Evolutionary conservation across 179 eudicot species (phyloP).

Genomic region (Vitellaria paradoxa): DNA sequence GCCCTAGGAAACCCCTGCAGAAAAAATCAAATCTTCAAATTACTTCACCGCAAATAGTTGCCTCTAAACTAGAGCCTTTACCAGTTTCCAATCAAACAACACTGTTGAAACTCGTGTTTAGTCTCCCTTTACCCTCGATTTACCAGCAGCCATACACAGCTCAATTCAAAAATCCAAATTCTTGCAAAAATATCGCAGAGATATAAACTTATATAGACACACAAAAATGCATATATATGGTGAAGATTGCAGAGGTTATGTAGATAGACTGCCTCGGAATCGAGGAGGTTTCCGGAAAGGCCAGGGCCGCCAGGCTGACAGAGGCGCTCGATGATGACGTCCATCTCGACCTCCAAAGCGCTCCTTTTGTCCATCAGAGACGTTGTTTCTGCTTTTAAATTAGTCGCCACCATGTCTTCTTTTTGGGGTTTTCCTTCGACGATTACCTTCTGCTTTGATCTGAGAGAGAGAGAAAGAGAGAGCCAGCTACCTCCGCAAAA

Average conservation of each 20-base stretch:
- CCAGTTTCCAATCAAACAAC: not conserved
- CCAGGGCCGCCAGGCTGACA: conserved; percentile 71
- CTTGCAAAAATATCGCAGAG: too few relatives aligned
- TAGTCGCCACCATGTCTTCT: conserved; percentile 58
- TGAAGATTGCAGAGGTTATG: not conserved
- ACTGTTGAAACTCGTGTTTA: not conserved
- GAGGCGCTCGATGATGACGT: conserved; percentile 68
- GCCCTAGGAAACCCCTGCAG: conserved; percentile 88
- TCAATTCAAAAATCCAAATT: not conserved
- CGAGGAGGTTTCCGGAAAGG: conserved; percentile 70
- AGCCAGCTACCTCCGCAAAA: too few relatives aligned
- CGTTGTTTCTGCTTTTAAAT: conserved; percentile 75
- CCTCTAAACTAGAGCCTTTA: not conserved
- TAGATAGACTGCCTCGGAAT: conserved; percentile 44
- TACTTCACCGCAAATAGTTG: not conserved
- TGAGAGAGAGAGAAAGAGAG: not conserved
- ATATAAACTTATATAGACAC: not conserved
- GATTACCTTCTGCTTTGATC: not conserved
- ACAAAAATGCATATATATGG: not conserved
- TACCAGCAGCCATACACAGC: conserved; percentile 2
- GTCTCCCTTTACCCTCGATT: not conserved
- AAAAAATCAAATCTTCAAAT: conserved; percentile 4
- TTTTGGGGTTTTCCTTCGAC: not conserved
- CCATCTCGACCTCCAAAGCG: conserved; percentile 63
- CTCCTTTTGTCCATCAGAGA: conserved; percentile 61